A percentile compares a stretch with the other conserved stretches of the same genome.
These are phyloP conservation scores for Physaria fendleri DNA, from an alignment of 345 rosid genomes.

Conservation along the genomic window DNA sequence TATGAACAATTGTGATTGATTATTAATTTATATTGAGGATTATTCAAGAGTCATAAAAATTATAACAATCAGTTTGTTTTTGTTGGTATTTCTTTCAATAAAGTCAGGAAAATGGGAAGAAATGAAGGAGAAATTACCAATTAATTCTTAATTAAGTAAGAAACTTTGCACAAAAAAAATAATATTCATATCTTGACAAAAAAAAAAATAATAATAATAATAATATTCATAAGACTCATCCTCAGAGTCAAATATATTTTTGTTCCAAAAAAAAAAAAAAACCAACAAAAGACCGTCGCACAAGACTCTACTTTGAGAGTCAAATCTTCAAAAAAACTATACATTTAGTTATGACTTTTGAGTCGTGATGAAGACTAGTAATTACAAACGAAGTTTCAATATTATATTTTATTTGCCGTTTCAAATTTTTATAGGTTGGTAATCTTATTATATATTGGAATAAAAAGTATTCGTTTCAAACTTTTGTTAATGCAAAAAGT, in stretches of 20 bases:
- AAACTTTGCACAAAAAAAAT: not conserved
- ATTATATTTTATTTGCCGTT: not conserved
- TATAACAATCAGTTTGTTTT: not conserved
- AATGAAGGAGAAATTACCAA: not conserved
- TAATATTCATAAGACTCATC: no score
- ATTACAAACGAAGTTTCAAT: conserved; percentile 23
- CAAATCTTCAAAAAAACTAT: conserved; percentile 1
- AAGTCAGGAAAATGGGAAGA: not conserved
- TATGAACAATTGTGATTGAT: not conserved
- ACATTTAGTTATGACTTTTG: conserved; percentile 5
- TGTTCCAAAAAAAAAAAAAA: not conserved
- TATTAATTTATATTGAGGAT: no score
- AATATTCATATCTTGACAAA: no score
- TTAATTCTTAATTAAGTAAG: conserved; percentile 1
- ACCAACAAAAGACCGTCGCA: not conserved
- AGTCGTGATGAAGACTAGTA: conserved; percentile 8
- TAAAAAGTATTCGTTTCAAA: not conserved
- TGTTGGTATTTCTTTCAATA: not conserved
- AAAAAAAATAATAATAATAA: no score
- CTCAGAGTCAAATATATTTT: not conserved
- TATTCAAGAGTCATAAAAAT: not conserved
- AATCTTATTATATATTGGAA: not conserved
- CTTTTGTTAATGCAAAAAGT: not conserved
- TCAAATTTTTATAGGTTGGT: not conserved
- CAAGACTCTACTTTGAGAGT: not conserved